Evolutionary conservation across 228 moss, liverwort and hornwort genomes (phyloP).

Genomic region (Sphagnum fallax): DNA sequence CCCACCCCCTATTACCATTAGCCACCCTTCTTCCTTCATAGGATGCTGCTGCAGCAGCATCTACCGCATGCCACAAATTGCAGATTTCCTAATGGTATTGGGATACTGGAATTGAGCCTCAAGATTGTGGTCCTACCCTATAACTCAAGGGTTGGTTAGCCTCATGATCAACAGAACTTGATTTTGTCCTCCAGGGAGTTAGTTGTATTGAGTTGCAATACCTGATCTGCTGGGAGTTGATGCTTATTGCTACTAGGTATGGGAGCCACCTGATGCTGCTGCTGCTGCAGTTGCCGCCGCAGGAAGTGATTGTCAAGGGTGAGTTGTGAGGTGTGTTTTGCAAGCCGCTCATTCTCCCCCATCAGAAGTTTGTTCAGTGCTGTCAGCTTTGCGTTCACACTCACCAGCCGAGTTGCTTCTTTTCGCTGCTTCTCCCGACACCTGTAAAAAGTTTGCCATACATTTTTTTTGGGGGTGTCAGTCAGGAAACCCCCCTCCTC

Average conservation of each 20-base stretch:
- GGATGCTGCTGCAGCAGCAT: background rate
- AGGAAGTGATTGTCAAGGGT: slow-evolving; percentile 23
- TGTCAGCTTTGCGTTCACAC: slow-evolving; percentile 61
- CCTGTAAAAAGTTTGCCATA: slow-evolving; percentile 10
- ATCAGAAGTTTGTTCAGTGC: slow-evolving; percentile 56
- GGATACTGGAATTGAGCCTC: too few relatives aligned
- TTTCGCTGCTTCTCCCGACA: slow-evolving; percentile 69
- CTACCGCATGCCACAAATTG: background rate
- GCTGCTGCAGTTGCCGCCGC: slow-evolving; percentile 22
- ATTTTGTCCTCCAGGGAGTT: too few relatives aligned
- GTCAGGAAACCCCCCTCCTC: too few relatives aligned
- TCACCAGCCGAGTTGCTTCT: slow-evolving; percentile 61
- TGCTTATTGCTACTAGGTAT: too few relatives aligned
- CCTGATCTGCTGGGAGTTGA: too few relatives aligned
- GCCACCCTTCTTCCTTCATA: background rate
- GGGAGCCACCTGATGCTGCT: too few relatives aligned
- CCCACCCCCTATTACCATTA: background rate
- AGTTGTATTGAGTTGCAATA: too few relatives aligned
- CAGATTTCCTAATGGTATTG: too few relatives aligned
- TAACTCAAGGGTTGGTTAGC: too few relatives aligned
- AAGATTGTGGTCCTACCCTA: too few relatives aligned
- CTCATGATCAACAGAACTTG: too few relatives aligned
- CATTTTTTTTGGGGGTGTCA: too few relatives aligned
- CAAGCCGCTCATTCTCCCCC: slow-evolving; percentile 62
- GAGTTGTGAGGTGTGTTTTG: slow-evolving; percentile 41